These are phyloP conservation scores for Hypoxylon sp. DNA, from an alignment of 2,329 filamentous ascomycete species.

Conservation along the genomic window DNA sequence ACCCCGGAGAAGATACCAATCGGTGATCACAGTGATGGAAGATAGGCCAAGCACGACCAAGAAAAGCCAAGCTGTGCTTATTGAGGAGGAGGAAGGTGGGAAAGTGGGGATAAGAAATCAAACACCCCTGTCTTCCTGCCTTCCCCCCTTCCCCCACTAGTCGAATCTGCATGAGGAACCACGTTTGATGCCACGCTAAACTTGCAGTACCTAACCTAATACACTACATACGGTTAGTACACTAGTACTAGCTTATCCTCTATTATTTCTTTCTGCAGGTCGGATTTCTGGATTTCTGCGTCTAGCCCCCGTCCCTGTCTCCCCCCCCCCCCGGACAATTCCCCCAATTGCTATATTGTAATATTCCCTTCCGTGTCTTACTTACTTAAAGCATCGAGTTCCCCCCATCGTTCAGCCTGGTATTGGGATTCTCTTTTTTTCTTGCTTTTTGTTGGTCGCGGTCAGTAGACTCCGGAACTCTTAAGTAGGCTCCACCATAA, in stretches of 20 bases:
- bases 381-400: constrained; percentile 31
- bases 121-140: constrained; percentile 10
- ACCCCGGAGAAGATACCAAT: constrained; percentile 38
- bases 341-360: constrained; percentile 18
- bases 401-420: constrained; percentile 13
- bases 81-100: too few species aligned
- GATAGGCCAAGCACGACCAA: constrained; percentile 14
- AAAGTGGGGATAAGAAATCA: constrained; percentile 19
- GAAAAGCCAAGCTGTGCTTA: constrained; percentile 20
- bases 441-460: constrained; percentile 29
- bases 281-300: neutral
- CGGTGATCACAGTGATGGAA: constrained; percentile 26
- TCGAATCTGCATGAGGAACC: constrained; percentile 11
- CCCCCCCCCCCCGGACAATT: constrained; percentile 24
- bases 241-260: constrained; percentile 2
- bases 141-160: constrained; percentile 17
- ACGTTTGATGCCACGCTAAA: neutral
- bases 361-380: constrained; percentile 19
- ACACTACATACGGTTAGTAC: too few species aligned
- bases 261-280: constrained; percentile 11
- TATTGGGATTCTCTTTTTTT: constrained; percentile 7
- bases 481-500: constrained; percentile 23
- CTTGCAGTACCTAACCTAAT: constrained; percentile 6
- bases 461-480: constrained; percentile 22
- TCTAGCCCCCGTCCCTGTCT: constrained; percentile 13